Percentiles rank a stretch among this genome's conserved stretches.
Conservation (phyloP, 495 filamentous ascomycete genomes). For the Bacidia rubella region DNA sequence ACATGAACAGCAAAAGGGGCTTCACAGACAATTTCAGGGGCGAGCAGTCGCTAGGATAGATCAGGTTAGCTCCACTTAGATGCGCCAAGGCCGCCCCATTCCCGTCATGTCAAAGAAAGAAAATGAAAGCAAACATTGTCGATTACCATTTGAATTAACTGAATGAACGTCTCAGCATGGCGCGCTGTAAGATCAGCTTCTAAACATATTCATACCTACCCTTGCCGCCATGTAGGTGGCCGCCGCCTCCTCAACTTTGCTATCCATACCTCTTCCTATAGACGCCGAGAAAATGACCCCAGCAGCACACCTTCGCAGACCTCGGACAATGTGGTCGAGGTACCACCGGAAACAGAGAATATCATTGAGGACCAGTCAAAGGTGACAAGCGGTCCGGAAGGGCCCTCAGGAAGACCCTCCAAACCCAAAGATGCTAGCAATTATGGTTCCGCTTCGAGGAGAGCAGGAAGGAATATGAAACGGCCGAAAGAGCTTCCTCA, state of each 20-base stretch:
- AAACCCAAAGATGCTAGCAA: conserved; percentile 14
- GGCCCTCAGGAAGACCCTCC: conserved; percentile 5
- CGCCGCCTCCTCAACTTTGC: conserved; percentile 18
- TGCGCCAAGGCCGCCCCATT: too few relatives aligned
- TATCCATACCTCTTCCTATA: conserved; percentile 16
- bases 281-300: conserved; percentile 14
- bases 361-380: not conserved
- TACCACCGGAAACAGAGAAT: not conserved
- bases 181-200: conserved; percentile 10
- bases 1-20: too few relatives aligned
- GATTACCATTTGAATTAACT: too few relatives aligned
- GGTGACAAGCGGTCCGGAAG: conserved; percentile 1
- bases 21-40: too few relatives aligned
- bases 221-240: conserved; percentile 15
- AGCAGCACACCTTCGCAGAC: conserved; percentile 7
- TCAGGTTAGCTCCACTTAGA: too few relatives aligned
- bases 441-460: conserved; percentile 20
- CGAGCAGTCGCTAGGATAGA: too few relatives aligned
- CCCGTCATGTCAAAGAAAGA: too few relatives aligned
- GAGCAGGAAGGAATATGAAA: conserved; percentile 20
- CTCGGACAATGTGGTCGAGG: not conserved
- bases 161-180: conserved; percentile 14
- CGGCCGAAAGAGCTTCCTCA: conserved; percentile 12
- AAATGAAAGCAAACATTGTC: too few relatives aligned
- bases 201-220: not conserved